phyloP scores from a whole-genome alignment of 1,139 yeast species.

The Insectozyma bohioensis region DNA sequence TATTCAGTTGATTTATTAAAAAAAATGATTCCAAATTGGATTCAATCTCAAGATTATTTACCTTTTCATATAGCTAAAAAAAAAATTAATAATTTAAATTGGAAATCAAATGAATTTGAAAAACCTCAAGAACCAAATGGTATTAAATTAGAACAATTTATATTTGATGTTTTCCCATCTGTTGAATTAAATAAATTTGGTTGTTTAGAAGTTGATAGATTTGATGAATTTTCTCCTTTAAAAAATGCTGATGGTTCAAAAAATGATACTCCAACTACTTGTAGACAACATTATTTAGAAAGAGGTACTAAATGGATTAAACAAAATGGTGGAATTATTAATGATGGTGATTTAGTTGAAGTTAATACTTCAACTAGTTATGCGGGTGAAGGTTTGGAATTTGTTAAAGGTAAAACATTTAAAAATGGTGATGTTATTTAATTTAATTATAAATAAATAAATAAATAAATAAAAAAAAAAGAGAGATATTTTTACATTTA shows the following conservation, averaged over 20 bases:
- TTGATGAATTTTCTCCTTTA: slow-evolving; percentile 87
- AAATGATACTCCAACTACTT: slow-evolving; percentile 84
- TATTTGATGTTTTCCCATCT: slow-evolving; percentile 91
- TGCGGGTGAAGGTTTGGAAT: slow-evolving; percentile 78
- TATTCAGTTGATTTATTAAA: slow-evolving; percentile 75
- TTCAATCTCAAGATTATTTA: slow-evolving; percentile 57
- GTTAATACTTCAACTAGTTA: slow-evolving; percentile 75
- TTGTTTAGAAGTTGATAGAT: slow-evolving; percentile 85
- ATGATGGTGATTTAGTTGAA: slow-evolving; percentile 61
- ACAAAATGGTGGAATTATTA: slow-evolving; percentile 66
- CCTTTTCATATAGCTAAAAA: slow-evolving; percentile 95
- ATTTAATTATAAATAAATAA: neutral
- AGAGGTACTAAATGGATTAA: slow-evolving; percentile 79
- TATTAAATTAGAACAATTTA: slow-evolving; percentile 92
- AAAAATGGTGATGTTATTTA: slow-evolving; percentile 41
- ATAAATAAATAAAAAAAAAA: neutral
- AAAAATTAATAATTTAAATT: slow-evolving; percentile 69
- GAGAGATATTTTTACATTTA: neutral
- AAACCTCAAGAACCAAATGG: slow-evolving; percentile 83
- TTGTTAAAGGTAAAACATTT: slow-evolving; percentile 52
- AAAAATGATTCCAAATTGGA: slow-evolving; percentile 67
- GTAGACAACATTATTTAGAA: slow-evolving; percentile 61
- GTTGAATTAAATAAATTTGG: slow-evolving; percentile 78
- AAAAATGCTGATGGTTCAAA: slow-evolving; percentile 85
- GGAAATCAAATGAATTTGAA: slow-evolving; percentile 41